phyloP scores from a whole-genome alignment of 2,329 filamentous ascomycete genomes.

The Colletotrichum sojae region DNA sequence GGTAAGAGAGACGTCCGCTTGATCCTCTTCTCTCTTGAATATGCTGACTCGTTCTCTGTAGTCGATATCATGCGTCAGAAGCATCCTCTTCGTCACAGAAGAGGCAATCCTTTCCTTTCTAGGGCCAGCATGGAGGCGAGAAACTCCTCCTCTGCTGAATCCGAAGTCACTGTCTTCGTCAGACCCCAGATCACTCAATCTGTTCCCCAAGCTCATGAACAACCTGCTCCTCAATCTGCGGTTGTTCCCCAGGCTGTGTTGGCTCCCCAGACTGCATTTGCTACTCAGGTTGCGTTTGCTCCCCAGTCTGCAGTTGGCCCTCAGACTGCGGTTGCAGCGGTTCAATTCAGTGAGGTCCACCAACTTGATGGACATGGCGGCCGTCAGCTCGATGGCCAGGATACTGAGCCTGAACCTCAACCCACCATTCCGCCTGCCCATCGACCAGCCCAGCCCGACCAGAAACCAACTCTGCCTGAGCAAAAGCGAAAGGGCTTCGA shows the following conservation, averaged over 20 bases:
- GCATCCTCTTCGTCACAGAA: slow-evolving; percentile 15
- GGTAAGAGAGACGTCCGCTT: neutral
- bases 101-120: slow-evolving; percentile 22
- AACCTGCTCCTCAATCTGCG: slow-evolving; percentile 2
- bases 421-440: neutral
- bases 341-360: slow-evolving; percentile 2
- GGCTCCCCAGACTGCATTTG: no score
- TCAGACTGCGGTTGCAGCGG: neutral
- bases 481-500: slow-evolving; percentile 77
- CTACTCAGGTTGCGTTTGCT: slow-evolving; percentile 3
- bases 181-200: neutral
- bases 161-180: neutral
- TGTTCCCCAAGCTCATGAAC: neutral
- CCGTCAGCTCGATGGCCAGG: slow-evolving; percentile 56
- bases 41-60: slow-evolving; percentile 20
- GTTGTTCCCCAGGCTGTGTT: no score
- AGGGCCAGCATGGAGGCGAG: slow-evolving; percentile 26
- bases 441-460: neutral
- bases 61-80: slow-evolving; percentile 33
- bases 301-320: neutral
- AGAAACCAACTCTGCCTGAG: slow-evolving; percentile 49
- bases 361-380: slow-evolving; percentile 35
- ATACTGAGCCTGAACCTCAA: slow-evolving; percentile 48
- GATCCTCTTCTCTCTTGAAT: neutral
- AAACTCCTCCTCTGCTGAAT: slow-evolving; percentile 34